Evolutionary conservation across 306 rosid genomes (phyloP).

Genomic region (Ammopiptanthus mongolicus): DNA sequence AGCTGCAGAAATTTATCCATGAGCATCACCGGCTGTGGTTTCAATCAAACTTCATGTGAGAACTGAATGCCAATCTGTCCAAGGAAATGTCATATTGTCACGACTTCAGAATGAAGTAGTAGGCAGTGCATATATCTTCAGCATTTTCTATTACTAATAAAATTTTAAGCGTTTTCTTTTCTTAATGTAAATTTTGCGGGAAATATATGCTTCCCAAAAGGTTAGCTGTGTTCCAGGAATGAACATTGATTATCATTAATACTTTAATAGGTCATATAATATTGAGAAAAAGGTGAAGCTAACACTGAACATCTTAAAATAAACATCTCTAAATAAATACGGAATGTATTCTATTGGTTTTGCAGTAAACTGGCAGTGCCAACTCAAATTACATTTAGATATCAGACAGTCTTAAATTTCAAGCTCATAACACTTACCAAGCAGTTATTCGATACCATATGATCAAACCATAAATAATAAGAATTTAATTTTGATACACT

Average conservation of each 20-base stretch:
- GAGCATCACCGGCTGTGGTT: not conserved
- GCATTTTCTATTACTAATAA: not conserved
- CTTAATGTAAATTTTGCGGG: not conserved
- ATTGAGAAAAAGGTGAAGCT: not conserved
- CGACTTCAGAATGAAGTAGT: not conserved
- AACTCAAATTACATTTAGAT: not conserved
- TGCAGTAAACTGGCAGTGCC: not conserved
- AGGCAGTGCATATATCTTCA: not conserved
- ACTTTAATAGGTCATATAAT: not conserved
- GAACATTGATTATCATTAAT: not conserved
- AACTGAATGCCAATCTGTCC: slow-evolving; percentile 35
- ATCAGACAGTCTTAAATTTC: not conserved
- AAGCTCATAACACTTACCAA: not conserved
- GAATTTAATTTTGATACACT: too few species aligned
- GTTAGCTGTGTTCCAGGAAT: not conserved
- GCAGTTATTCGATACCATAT: not conserved
- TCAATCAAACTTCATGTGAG: slow-evolving; percentile 23
- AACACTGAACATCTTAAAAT: not conserved
- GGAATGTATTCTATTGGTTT: not conserved
- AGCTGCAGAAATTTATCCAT: slow-evolving; percentile 19
- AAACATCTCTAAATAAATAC: not conserved
- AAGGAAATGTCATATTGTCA: slow-evolving; percentile 23
- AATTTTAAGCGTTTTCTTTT: not conserved
- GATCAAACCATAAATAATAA: not conserved
- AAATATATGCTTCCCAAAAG: not conserved